phyloP scores from a whole-genome alignment of 768 basidiomycete genomes.

The Tylopilus rubrobrunneus region DNA sequence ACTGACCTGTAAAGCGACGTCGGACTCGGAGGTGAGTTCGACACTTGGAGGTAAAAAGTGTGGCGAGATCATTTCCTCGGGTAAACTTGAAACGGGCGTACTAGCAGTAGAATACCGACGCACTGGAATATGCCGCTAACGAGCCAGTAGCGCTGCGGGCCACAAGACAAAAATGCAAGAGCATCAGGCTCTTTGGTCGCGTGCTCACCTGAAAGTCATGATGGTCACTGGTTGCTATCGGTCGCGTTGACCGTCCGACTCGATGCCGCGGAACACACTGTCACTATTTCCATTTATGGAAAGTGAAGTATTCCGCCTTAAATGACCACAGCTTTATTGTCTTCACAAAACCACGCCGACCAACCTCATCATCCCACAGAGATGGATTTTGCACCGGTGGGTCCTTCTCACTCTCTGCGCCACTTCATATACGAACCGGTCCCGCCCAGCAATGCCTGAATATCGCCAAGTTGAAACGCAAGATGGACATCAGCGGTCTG shows the following conservation, averaged over 20 bases:
- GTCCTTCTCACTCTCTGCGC: slow-evolving; percentile 15
- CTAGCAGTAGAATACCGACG: background rate
- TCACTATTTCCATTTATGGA: too few species aligned
- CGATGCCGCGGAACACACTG: too few species aligned
- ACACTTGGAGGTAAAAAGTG: slow-evolving; percentile 15
- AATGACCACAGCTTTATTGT: too few species aligned
- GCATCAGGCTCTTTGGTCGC: background rate
- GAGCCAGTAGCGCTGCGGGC: background rate
- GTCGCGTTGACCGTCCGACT: too few species aligned
- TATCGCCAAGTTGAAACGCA: slow-evolving; percentile 21
- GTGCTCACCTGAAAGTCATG: background rate
- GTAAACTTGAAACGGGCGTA: background rate
- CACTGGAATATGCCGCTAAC: slow-evolving; percentile 9
- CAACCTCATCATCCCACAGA: background rate
- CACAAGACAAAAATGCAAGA: slow-evolving; percentile 1
- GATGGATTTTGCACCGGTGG: slow-evolving; percentile 31
- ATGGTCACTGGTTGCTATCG: too few species aligned
- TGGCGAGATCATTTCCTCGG: slow-evolving; percentile 6
- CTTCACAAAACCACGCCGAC: background rate
- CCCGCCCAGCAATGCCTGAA: slow-evolving; percentile 15
- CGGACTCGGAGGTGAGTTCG: background rate
- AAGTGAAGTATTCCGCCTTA: too few species aligned
- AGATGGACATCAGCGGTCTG: slow-evolving; percentile 22
- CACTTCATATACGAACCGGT: slow-evolving; percentile 3
- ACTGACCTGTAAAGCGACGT: slow-evolving; percentile 3